Conservation (phyloP, 495 filamentous ascomycete genomes). For the Hypomontagnella submonticulosa region DNA sequence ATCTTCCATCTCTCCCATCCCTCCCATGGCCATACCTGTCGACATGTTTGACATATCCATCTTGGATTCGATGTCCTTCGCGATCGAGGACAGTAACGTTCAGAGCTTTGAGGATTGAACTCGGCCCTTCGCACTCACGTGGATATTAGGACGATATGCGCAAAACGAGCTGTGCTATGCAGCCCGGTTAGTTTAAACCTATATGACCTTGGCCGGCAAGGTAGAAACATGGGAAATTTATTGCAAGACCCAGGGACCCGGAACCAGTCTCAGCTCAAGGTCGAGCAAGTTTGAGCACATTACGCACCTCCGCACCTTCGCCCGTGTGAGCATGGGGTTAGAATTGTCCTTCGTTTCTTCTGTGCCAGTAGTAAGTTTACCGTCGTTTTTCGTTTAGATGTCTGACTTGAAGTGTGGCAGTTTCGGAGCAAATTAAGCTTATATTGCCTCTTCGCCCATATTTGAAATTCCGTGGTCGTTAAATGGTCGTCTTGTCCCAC, state of each 20-base stretch:
- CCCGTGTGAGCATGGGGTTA: not conserved
- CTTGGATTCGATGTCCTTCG: not conserved
- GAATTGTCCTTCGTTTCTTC: not conserved
- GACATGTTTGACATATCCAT: constrained; percentile 30
- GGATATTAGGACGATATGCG: not conserved
- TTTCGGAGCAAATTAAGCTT: constrained; percentile 24
- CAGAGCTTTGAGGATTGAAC: not conserved
- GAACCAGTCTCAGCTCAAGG: not conserved
- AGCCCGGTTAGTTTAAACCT: no score
- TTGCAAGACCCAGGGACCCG: not conserved
- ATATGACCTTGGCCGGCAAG: no score
- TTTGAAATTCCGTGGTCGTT: not conserved
- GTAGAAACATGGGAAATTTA: not conserved
- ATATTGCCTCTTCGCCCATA: no score
- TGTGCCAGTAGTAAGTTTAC: constrained; percentile 1
- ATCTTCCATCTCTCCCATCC: constrained; percentile 26
- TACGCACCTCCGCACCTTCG: not conserved
- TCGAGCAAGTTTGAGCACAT: constrained; percentile 35
- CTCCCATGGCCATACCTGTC: constrained; percentile 29
- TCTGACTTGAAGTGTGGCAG: not conserved
- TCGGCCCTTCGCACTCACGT: not conserved
- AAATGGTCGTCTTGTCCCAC: not conserved
- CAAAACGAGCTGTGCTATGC: no score
- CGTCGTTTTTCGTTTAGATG: not conserved
- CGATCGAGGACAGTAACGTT: not conserved